A percentile compares a stretch with the other conserved stretches of the same genome.
These are phyloP conservation scores for Isoetes taiwanensis DNA, from an alignment of 75 land plant species.

Conservation along the genomic window DNA sequence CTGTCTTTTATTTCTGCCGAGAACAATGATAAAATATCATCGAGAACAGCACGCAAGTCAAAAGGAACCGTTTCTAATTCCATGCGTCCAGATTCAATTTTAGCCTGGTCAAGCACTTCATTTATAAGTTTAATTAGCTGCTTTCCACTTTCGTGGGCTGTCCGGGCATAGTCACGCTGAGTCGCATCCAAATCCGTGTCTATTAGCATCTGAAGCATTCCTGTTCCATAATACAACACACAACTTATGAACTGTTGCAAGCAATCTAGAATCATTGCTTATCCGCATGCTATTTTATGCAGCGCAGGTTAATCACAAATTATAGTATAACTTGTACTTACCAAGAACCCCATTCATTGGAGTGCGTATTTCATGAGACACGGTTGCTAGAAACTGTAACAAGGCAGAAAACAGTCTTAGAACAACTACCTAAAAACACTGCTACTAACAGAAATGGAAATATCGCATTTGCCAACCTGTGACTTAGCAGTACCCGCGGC, in stretches of 20 bases:
- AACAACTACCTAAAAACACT: neutral
- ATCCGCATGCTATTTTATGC: neutral
- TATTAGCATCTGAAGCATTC: slow-evolving; percentile 79
- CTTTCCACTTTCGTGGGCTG: slow-evolving; percentile 78
- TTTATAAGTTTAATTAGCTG: slow-evolving; percentile 69
- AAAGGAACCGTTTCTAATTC: slow-evolving; percentile 74
- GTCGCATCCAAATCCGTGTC: slow-evolving; percentile 62
- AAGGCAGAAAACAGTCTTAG: neutral
- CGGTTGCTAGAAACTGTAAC: slow-evolving; percentile 87
- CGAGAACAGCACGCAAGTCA: slow-evolving; percentile 51
- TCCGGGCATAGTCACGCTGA: slow-evolving; percentile 67
- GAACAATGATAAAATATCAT: slow-evolving; percentile 79
- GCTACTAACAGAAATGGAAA: neutral
- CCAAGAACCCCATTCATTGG: slow-evolving; percentile 98
- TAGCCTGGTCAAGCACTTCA: slow-evolving; percentile 84
- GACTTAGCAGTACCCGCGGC: slow-evolving; percentile 91
- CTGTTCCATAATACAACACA: slow-evolving; percentile 22
- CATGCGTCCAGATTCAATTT: slow-evolving; percentile 78
- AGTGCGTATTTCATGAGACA: slow-evolving; percentile 91
- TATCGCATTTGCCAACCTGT: slow-evolving; percentile 32
- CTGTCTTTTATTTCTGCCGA: slow-evolving; percentile 56
- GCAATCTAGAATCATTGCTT: neutral
- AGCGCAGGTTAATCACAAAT: neutral
- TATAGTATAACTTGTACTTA: slow-evolving; percentile 16
- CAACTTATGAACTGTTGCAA: neutral